Evolutionary conservation across 2,329 filamentous ascomycete genomes (phyloP), one percentile per base, ranked within the genome.

Genomic region (Claviceps arundinis): DNA sequence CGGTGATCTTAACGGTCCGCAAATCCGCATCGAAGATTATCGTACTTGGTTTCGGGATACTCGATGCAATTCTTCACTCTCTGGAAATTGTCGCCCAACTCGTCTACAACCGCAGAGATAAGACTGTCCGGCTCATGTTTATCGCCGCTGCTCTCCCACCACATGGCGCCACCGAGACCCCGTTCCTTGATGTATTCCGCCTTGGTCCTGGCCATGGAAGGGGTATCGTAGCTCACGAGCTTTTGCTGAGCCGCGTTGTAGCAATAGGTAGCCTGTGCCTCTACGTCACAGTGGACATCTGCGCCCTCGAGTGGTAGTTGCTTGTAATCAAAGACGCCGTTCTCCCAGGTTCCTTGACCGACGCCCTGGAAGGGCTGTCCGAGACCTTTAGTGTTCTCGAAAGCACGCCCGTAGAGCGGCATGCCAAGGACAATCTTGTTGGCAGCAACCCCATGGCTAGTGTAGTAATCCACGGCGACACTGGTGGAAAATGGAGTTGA

Each of bases 71-170:
- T 88, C 17, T 71, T 59, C 49, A 66, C 70, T 60, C 68, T 68
- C 55, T 80, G 71, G 37, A 88, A 66, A 1, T 60, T 63, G 0
- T 81, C 80, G 17, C 81, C 83, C 11, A 87, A 65, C 0, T 67
- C 70, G 37, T 77, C 71, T 1, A 85, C 78, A 16, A 84, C 81
- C 14, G 76, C 82, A 6, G 67, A 70, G 52, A 90, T 89, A 62
- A 96, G 64, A 59, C 87, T 91, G 50, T 75, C 68, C 0, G 74
- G 71, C 0, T 81, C 82, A 2, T 68, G 63, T 62, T 82, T 83
- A 65, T 96, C 91, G 1, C 80, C 83, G 61, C 85, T 91, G 60
- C 81, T 87, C 70, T 96, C 90, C 89, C 89, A 95, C 89, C 89
- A 97, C 90, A 97, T 96, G n/a, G 78, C 88, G 17, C 91, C 91